Evolutionary conservation across 208 protist species (phyloP).

Genomic region (Endotrypanum monterogeii): DNA sequence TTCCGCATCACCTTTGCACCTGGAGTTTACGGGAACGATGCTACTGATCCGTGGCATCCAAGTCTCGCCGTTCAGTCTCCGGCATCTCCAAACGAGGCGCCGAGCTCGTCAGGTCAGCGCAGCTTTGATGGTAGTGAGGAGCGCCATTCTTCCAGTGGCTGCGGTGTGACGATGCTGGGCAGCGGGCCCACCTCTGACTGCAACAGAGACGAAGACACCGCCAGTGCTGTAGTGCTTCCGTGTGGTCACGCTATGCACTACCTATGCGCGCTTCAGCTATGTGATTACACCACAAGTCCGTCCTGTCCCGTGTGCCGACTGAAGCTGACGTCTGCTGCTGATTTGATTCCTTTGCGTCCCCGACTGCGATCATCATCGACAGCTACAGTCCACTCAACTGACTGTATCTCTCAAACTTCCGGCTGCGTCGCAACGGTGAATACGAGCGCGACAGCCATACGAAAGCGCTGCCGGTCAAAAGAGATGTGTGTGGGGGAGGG

Average conservation of each 20-base stretch:
- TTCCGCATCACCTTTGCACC: conserved; percentile 55
- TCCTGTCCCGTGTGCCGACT: conserved; percentile 78
- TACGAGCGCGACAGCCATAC: background rate
- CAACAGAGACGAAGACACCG: conserved; percentile 20
- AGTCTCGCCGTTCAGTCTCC: conserved; percentile 1
- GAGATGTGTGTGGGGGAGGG: background rate
- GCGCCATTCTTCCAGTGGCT: background rate
- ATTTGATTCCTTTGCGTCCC: conserved; percentile 59
- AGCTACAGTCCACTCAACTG: background rate
- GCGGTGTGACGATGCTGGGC: background rate
- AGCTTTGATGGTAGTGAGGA: background rate
- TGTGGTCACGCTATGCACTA: conserved; percentile 86
- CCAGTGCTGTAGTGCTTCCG: conserved; percentile 29
- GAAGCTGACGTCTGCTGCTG: conserved; percentile 18
- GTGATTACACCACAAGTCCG: conserved; percentile 40
- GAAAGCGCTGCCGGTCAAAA: background rate
- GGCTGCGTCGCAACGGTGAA: too few relatives aligned
- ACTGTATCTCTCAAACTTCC: too few relatives aligned
- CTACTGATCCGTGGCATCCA: conserved; percentile 17
- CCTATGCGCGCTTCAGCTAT: conserved; percentile 69
- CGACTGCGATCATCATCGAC: conserved; percentile 21
- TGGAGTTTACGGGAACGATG: conserved; percentile 34
- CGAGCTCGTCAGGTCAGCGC: background rate
- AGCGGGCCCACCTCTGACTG: background rate
- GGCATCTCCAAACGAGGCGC: background rate